Conservation (phyloP, 129 eudicot genomes). For the Ambrosia artemisiifolia region DNA sequence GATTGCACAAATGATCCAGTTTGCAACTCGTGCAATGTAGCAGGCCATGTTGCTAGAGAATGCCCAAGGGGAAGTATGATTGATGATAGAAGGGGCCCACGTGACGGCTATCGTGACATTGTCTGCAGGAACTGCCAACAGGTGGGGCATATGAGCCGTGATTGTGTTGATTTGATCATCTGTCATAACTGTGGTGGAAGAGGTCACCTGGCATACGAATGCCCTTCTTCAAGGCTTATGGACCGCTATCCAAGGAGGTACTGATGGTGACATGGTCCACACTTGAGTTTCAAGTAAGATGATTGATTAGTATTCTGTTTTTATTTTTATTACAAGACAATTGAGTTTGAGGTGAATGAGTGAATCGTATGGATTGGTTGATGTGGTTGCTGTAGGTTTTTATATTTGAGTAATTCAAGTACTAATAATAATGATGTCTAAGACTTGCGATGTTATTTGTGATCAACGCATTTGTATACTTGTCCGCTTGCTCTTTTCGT, state of each 20-base stretch:
- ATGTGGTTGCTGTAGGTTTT: no score
- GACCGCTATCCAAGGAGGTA: constrained; percentile 87
- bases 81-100: constrained; percentile 6
- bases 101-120: constrained; percentile 64
- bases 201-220: constrained; percentile 86
- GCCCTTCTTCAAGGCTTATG: constrained; percentile 82
- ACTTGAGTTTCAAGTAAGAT: neutral
- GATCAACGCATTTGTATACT: no score
- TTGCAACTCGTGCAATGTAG: constrained; percentile 74
- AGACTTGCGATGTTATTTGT: no score
- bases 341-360: no score
- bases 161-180: constrained; percentile 66
- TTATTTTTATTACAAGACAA: no score
- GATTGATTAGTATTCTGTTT: neutral
- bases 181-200: constrained; percentile 97
- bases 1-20: constrained; percentile 90
- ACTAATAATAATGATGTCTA: no score
- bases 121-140: constrained; percentile 86
- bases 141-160: constrained; percentile 93
- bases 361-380: no score
- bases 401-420: no score
- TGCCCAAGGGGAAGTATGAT: constrained; percentile 62
- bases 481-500: no score
- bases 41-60: constrained; percentile 81
- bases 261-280: constrained; percentile 27